Evolutionary conservation across 2,329 filamentous ascomycete species (phyloP).

Genomic region (Cladosporium austrohemisphaericum): DNA sequence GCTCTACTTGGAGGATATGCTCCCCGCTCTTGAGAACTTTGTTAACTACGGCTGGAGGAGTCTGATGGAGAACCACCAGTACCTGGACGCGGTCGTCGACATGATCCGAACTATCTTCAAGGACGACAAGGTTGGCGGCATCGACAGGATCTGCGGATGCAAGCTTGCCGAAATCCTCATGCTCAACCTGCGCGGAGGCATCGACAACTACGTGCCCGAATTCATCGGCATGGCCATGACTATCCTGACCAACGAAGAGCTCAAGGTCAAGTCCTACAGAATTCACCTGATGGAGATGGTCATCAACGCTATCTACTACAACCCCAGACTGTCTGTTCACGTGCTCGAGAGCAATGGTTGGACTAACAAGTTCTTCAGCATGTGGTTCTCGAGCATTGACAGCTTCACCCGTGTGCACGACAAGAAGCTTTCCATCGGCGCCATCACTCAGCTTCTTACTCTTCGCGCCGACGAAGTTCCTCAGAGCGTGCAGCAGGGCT

Average conservation of each 20-base stretch:
- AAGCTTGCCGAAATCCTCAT: slow-evolving; percentile 96
- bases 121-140: slow-evolving; percentile 85
- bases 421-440: slow-evolving; percentile 96
- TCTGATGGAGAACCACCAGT: slow-evolving; percentile 76
- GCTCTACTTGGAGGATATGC: slow-evolving; percentile 97
- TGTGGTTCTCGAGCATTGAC: slow-evolving; percentile 97
- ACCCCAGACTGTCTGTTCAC: slow-evolving; percentile 77
- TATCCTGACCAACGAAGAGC: slow-evolving; percentile 68
- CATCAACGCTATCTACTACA: slow-evolving; percentile 98
- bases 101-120: slow-evolving; percentile 96
- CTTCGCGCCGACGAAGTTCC: slow-evolving; percentile 79
- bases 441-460: slow-evolving; percentile 80
- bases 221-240: slow-evolving; percentile 89
- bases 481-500: slow-evolving; percentile 87
- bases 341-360: slow-evolving; percentile 86
- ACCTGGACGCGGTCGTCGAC: slow-evolving; percentile 80
- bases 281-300: slow-evolving; percentile 99
- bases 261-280: slow-evolving; percentile 87
- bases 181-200: slow-evolving; percentile 84
- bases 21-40: slow-evolving; percentile 95
- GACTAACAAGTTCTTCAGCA: slow-evolving; percentile 98
- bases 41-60: slow-evolving; percentile 84
- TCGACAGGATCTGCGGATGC: slow-evolving; percentile 94
- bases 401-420: slow-evolving; percentile 92
- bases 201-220: slow-evolving; percentile 81